Base-by-base conservation (phyloP, 2,329 filamentous ascomycete genomes). In the Alternaria arbusti region DNA sequence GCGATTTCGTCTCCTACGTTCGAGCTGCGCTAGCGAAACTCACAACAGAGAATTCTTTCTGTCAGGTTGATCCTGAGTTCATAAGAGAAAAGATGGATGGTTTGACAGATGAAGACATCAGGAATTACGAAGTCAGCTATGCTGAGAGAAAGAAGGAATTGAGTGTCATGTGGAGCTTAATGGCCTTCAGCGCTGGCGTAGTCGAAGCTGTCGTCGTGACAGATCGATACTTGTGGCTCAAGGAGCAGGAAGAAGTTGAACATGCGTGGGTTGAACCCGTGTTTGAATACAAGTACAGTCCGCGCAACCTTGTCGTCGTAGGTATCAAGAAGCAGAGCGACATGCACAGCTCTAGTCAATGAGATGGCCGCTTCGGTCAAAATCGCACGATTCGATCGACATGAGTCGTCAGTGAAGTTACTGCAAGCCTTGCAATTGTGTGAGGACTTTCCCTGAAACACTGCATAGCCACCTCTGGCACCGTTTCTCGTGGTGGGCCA, bases 161-260 rank as follows among this genome's bases (percentile, higher is more conserved):
- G 43, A 93, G 91, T 74, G 86, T 96, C 8, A 88, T 96, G 63
- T 99, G 96, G 96, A 93, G 89, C 70, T 79, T 99, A 73, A 99
- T 99, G 95, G 94, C 96, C 1, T 97, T 97, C 74, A 96, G 93
- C 78, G 94, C 95, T 3, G 89, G 89, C 20, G 91, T 97, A 5
- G 90, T 96, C 3, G 96, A 99, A 83, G 93, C 93, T 30, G 84
- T 96, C 63, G 95, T 99, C 72, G 93, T 97, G 55, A 88, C 91
- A 49, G 96, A 99, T 83, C 87, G 96, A 49, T 99, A 93, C 92
- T 83, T 92, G 65, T 99, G 90, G 82, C 83, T 99, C 70, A 87
- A 84, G 61, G 95, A 99, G 82, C 92, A 97, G 70, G 74, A 82
- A 54, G 87, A 90, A 45, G 82, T 90, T 7, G 89, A 87, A 68